Conservation (phyloP, 352 stramenopile species). For the Globisporangium irregulare region DNA sequence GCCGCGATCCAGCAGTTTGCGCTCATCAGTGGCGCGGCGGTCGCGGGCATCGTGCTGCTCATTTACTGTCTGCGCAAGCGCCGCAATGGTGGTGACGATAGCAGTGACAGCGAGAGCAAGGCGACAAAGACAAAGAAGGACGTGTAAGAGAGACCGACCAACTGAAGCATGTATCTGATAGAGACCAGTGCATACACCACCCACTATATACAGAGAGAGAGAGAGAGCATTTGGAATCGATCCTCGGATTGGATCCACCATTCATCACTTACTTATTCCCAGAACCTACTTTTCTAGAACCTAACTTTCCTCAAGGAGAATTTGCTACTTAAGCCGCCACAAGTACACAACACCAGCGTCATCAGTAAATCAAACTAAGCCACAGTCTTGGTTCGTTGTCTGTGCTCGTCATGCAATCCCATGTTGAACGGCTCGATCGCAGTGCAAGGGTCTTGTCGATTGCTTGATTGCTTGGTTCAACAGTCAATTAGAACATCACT, state of each 20-base stretch:
- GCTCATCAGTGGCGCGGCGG: slow-evolving; percentile 38
- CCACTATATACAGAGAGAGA: not conserved
- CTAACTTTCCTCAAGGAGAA: not conserved
- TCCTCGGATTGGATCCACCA: not conserved
- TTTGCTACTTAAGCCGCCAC: not conserved
- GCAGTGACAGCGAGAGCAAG: slow-evolving; percentile 23
- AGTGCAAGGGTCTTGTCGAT: no score
- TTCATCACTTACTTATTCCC: not conserved
- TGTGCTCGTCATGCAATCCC: no score
- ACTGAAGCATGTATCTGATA: slow-evolving; percentile 1
- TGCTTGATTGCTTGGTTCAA: no score
- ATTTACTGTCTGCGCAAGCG: slow-evolving; percentile 48
- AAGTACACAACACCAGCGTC: not conserved
- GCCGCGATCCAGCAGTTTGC: slow-evolving; percentile 59
- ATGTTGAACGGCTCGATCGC: no score
- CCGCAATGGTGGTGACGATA: slow-evolving; percentile 1
- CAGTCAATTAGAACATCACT: not conserved
- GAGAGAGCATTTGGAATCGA: not conserved
- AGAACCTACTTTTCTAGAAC: no score
- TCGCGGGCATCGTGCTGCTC: slow-evolving; percentile 41
- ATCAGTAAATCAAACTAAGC: not conserved
- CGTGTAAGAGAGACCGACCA: not conserved
- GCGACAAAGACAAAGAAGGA: slow-evolving; percentile 7
- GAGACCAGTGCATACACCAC: not conserved
- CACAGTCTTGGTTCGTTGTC: not conserved